These are phyloP conservation scores for Polychaeton citri DNA, from an alignment of 2,329 filamentous ascomycete species.

Conservation along the genomic window DNA sequence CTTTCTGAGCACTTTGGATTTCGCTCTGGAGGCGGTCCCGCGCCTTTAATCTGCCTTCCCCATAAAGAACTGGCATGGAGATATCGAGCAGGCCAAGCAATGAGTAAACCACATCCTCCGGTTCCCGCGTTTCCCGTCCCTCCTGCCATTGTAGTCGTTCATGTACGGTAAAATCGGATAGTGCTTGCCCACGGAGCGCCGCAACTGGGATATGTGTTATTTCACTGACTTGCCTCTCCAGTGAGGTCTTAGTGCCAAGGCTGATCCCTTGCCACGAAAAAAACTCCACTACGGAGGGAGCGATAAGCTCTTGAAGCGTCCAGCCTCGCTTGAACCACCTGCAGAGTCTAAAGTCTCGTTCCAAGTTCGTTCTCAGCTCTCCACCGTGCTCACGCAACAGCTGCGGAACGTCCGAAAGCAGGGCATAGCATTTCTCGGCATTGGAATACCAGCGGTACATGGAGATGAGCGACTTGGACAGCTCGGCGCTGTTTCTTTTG, in stretches of 20 bases:
- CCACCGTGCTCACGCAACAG: neutral
- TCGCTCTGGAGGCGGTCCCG: neutral
- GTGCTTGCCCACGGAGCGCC: conserved; percentile 6
- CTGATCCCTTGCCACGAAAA: conserved; percentile 4
- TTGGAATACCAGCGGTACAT: conserved; percentile 13
- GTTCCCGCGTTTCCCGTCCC: conserved; percentile 4
- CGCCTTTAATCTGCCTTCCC: conserved; percentile 12
- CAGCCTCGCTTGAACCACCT: conserved; percentile 11
- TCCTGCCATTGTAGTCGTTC: conserved; percentile 6
- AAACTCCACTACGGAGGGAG: conserved; percentile 7
- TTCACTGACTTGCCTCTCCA: conserved; percentile 3
- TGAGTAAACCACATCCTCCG: conserved; percentile 32
- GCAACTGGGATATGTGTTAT: conserved; percentile 15
- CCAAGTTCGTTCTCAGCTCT: neutral
- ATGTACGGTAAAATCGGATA: conserved; percentile 9
- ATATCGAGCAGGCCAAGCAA: conserved; percentile 32
- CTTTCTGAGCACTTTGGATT: neutral
- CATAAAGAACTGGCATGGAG: conserved; percentile 32
- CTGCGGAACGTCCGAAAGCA: conserved; percentile 6
- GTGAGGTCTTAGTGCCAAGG: conserved; percentile 2
- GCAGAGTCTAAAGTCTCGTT: conserved; percentile 1
- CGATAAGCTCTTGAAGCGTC: conserved; percentile 14
- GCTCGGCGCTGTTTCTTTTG: conserved; percentile 8
- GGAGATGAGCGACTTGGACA: conserved; percentile 9
- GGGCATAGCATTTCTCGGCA: conserved; percentile 8